phyloP scores from a whole-genome alignment of 306 rosid genomes.

The Pueraria montana region DNA sequence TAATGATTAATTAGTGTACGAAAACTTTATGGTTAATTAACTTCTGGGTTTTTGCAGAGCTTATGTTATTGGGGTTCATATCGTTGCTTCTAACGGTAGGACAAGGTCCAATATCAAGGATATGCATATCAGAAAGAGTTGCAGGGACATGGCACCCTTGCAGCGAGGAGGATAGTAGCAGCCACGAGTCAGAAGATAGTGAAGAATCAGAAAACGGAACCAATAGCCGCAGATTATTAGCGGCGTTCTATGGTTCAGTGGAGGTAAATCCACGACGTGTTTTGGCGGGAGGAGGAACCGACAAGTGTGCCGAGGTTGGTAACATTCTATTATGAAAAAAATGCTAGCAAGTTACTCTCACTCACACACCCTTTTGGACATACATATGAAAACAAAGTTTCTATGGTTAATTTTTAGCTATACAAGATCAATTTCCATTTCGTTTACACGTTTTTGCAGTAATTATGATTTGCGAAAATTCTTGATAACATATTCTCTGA shows the following conservation, averaged over 20 bases:
- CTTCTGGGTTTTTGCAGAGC: too few species aligned
- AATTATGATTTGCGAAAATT: not conserved
- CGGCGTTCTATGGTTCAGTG: constrained; percentile 8
- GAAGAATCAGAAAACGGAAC: not conserved
- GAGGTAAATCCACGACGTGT: constrained; percentile 54
- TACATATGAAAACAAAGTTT: too few species aligned
- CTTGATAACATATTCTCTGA: too few species aligned
- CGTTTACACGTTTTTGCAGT: not conserved
- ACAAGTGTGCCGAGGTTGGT: constrained; percentile 59
- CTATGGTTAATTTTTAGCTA: not conserved
- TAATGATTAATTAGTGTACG: not conserved
- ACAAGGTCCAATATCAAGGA: constrained; percentile 65
- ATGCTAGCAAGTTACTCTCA: too few species aligned
- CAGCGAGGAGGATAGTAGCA: not conserved
- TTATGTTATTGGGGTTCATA: constrained; percentile 88
- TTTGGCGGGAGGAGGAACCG: constrained; percentile 64
- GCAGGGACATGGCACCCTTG: constrained; percentile 89
- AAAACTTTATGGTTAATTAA: not conserved
- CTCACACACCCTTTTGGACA: too few species aligned
- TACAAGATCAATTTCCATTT: not conserved
- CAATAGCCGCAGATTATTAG: constrained; percentile 55
- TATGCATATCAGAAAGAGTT: constrained; percentile 65
- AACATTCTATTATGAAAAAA: not conserved
- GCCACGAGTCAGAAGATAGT: not conserved
- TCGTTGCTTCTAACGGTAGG: constrained; percentile 90